phyloP scores from a whole-genome alignment of 345 rosid species.

The Euphorbia lathyris region DNA sequence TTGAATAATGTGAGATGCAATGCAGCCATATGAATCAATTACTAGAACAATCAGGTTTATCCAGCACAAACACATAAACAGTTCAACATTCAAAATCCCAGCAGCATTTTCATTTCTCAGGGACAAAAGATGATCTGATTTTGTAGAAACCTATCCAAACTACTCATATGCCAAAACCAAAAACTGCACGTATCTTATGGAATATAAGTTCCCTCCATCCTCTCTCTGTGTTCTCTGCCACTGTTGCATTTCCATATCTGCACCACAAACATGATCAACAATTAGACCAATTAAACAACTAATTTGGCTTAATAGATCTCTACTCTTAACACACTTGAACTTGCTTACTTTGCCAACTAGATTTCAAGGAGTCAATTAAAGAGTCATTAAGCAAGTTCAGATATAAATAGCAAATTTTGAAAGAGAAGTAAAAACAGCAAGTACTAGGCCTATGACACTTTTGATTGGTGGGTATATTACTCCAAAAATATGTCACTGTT shows the following conservation, averaged over 20 bases:
- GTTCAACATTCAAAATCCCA: conserved; percentile 1
- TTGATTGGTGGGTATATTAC: too few relatives aligned
- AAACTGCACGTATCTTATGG: conserved; percentile 81
- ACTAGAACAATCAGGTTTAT: background rate
- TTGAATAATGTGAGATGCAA: background rate
- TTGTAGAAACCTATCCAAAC: background rate
- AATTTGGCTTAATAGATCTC: too few relatives aligned
- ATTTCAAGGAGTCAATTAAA: too few relatives aligned
- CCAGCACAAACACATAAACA: conserved; percentile 1
- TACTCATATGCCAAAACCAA: conserved; percentile 61
- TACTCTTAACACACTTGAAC: too few relatives aligned
- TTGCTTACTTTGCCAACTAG: too few relatives aligned
- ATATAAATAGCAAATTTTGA: too few relatives aligned
- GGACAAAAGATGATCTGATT: background rate
- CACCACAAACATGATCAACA: conserved; percentile 14
- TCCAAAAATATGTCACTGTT: too few relatives aligned
- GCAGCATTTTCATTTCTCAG: conserved; percentile 4
- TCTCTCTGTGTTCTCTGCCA: conserved; percentile 91
- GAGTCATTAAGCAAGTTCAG: too few relatives aligned
- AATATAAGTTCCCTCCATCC: conserved; percentile 95
- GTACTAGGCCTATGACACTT: too few relatives aligned
- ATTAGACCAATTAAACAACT: too few relatives aligned
- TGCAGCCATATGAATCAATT: background rate
- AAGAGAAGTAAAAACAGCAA: too few relatives aligned
- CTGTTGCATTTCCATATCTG: conserved; percentile 94